Conservation (phyloP, 1,284 basidiomycete species). For the Apiotrichum brassicae region DNA sequence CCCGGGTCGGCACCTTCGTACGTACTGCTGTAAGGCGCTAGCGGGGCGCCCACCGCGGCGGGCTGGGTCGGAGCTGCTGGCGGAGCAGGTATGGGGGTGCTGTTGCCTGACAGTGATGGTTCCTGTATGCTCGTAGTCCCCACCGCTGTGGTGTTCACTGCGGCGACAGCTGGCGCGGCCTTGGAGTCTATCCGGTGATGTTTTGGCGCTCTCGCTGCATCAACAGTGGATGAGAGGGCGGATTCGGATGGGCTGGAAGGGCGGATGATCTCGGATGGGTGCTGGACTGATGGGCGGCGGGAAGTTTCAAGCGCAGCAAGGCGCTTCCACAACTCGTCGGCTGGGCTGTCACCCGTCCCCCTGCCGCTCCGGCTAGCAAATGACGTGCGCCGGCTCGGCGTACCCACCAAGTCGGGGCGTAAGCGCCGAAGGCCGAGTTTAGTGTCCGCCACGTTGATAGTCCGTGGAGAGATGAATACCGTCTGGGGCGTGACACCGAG, state of each 20-base stretch:
- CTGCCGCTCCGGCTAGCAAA: constrained; percentile 36
- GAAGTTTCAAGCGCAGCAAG: constrained; percentile 33
- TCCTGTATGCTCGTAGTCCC: constrained; percentile 50
- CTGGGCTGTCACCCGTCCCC: constrained; percentile 28
- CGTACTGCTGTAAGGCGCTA: constrained; percentile 39
- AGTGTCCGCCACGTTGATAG: constrained; percentile 33
- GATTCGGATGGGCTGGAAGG: constrained; percentile 32
- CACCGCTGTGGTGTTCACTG: constrained; percentile 66
- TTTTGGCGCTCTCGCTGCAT: constrained; percentile 19
- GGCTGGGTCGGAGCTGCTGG: constrained; percentile 2
- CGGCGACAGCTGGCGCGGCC: constrained; percentile 74
- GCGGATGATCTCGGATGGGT: not conserved
- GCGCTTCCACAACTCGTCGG: constrained; percentile 38
- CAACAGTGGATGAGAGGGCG: constrained; percentile 31
- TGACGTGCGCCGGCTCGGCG: constrained; percentile 34
- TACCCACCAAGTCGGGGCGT: constrained; percentile 24
- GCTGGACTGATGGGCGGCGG: constrained; percentile 2
- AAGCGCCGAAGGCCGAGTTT: constrained; percentile 33
- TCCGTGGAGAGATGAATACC: constrained; percentile 68
- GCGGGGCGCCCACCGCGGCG: constrained; percentile 14
- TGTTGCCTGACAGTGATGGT: constrained; percentile 35
- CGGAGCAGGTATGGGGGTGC: constrained; percentile 23
- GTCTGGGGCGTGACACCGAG: constrained; percentile 90
- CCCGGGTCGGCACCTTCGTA: constrained; percentile 77
- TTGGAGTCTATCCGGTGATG: constrained; percentile 56